Base-by-base conservation (phyloP, 2,329 filamentous ascomycete genomes). In the Cladosporium sp. region DNA sequence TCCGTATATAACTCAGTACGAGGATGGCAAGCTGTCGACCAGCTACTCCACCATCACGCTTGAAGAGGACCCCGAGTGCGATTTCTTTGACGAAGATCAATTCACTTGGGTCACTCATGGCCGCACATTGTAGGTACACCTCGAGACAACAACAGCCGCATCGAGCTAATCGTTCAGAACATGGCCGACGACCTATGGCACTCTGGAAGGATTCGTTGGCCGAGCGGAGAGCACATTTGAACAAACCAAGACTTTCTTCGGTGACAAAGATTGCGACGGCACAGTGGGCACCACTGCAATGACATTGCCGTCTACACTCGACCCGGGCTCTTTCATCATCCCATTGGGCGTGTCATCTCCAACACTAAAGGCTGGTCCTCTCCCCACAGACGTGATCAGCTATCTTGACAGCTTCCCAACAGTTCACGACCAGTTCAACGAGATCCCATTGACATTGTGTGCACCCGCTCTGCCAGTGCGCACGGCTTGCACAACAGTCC, bases 71-170 rank as follows among this genome's bases (percentile, higher is more conserved):
- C 56, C 56, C 8, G 56, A 58, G 1, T 25, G 21, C 3, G 32
- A 58, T 25, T 46, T 43, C 25, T 58, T 58, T 23, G 34, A 58
- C 14, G 26, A 53, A 5, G 26, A 28, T 30, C 25, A 51, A 1
- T 53, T 61, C 43, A 61, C 58, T 13, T 61, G 43, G 58, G 43
- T 61, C 6, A 53, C 58, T 18, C 30, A 32, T 5, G 58, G 58
- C 43, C 43, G 48, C 28, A 61, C 58, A 16, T n/a, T 51, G 43
- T 61, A 61, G 32, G 58, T 30, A 13, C 3, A 23, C 14, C 14
- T 32, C 39, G 1, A n/a, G 13, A 5, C 23, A 2, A 25, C 5
- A 18, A 4, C 21, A 32, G 28, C 6, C 18, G n/a, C 13, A 13
- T 32, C 13, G 13, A 18, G 23, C 25, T 58, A 18, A 34, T 3